Base-by-base conservation (phyloP, 176 grass and related monocot species). In the Lolium rigidum region DNA sequence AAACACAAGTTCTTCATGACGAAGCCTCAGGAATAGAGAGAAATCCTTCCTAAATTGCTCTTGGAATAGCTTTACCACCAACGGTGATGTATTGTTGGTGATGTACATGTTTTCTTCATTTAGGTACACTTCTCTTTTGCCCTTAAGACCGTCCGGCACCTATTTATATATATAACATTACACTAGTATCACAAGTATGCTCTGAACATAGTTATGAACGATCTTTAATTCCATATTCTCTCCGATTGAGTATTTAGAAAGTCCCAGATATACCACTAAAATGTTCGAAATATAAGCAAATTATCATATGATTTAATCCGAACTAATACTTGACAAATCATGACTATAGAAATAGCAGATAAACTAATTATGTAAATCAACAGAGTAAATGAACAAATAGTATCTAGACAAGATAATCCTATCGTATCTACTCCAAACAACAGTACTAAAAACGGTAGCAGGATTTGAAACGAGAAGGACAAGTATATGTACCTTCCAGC, bases 21-120 rank as follows among this genome's bases (percentile, higher is more conserved):
- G 90, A 0, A 83, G 57, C 59, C 70, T 81, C 52, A 95, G 93
- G 52, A 92, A 95, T 10, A 70, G 26, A 0, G 74, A 86, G 54
- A 92, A 90, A 20, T 90, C 93, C 7, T 66, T 84, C 14, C 26
- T 2, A 24, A 88, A 92, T 47, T 92, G 88, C 14, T 88, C 13
- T 31, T 81, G 85, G 58, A 88, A 95, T 16, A 75, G 77, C 21
- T 78, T 54, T 16, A 77, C 73, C n/a, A 88, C 88, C 14, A 50
- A 26, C 8, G 79, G 68, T 2, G 82, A 18, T 2, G 85, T 87
- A 15, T 61, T 28, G 26, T 83, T 48, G 13, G 55, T 76, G 65
- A 92, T 84, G 26, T 90, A 84, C 43, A 74, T 74, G 44, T 50
- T 74, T 47, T 50, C 70, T 16, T 24, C 70, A 50, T 74, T 74